Evolutionary conservation across 2,329 filamentous ascomycete species (phyloP).

Genomic region (Emergomyces orientalis): DNA sequence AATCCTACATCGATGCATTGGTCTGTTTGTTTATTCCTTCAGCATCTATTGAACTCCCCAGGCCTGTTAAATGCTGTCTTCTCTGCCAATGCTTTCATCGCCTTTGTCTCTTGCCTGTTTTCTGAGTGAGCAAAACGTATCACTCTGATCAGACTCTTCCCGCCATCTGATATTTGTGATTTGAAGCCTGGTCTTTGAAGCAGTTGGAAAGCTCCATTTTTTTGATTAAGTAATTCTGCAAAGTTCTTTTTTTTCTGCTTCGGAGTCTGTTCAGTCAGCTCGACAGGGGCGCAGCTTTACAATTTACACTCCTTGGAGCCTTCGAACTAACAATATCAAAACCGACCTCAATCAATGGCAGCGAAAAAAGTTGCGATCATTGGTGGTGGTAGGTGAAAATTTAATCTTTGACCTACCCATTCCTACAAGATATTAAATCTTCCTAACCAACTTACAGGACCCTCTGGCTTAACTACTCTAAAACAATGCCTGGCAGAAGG

Average conservation of each 20-base stretch:
- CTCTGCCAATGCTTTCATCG: no score
- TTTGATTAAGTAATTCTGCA: neutral
- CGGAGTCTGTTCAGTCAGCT: neutral
- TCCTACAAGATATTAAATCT: neutral
- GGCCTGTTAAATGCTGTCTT: no score
- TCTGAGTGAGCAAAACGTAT: no score
- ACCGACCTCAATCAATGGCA: neutral
- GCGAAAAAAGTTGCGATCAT: constrained; percentile 17
- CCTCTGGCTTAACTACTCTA: constrained; percentile 29
- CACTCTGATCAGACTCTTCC: no score
- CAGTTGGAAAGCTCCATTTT: neutral
- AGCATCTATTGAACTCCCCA: no score
- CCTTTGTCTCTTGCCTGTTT: no score
- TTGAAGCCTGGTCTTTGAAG: no score
- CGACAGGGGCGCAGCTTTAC: neutral
- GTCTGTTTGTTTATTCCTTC: no score
- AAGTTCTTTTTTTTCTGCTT: neutral
- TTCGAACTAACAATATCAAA: neutral
- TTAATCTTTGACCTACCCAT: neutral
- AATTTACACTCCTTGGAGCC: neutral
- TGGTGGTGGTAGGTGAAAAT: constrained; percentile 15
- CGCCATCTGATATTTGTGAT: no score
- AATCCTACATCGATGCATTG: no score
- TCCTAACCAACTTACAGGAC: constrained; percentile 17
- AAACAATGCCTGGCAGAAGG: constrained; percentile 34